phyloP scores from a whole-genome alignment of 352 stramenopile genomes.

The Globisporangium middletonii region DNA sequence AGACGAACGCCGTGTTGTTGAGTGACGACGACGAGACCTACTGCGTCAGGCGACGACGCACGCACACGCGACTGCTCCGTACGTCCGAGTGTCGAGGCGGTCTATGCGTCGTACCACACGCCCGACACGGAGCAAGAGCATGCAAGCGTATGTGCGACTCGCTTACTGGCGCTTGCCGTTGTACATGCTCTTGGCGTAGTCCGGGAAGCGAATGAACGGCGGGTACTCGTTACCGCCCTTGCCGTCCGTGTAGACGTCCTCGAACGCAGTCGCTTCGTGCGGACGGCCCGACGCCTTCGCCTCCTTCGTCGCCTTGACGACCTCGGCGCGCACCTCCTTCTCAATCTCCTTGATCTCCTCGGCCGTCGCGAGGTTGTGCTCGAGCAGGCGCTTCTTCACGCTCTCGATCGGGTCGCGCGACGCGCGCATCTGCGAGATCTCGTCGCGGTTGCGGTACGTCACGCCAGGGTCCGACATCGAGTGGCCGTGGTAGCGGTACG shows the following conservation, averaged over 20 bases:
- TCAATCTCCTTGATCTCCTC: conserved; percentile 99
- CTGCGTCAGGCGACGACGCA: too few relatives aligned
- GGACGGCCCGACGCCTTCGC: conserved; percentile 78
- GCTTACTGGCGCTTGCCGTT: conserved; percentile 61
- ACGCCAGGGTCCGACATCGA: conserved; percentile 99
- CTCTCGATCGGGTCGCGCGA: conserved; percentile 98
- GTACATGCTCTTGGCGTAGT: conserved; percentile 93
- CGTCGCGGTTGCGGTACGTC: conserved; percentile 99
- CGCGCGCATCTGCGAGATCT: conserved; percentile 98
- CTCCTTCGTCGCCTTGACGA: conserved; percentile 94
- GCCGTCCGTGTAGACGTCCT: conserved; percentile 89
- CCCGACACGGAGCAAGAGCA: too few relatives aligned
- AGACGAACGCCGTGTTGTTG: too few relatives aligned
- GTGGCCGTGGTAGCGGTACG: conserved; percentile 99
- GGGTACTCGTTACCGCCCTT: conserved; percentile 91
- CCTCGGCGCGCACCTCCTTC: conserved; percentile 97
- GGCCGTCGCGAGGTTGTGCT: conserved; percentile 90
- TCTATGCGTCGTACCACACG: background rate
- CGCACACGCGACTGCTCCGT: too few relatives aligned
- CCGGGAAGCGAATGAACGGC: conserved; percentile 96
- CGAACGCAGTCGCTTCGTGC: conserved; percentile 45
- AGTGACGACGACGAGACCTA: too few relatives aligned
- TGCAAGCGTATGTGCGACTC: too few relatives aligned
- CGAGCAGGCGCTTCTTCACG: conserved; percentile 97
- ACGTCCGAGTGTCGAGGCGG: background rate